Evolutionary conservation across 257 asterid genomes (phyloP).

Genomic region (Lycium barbarum): DNA sequence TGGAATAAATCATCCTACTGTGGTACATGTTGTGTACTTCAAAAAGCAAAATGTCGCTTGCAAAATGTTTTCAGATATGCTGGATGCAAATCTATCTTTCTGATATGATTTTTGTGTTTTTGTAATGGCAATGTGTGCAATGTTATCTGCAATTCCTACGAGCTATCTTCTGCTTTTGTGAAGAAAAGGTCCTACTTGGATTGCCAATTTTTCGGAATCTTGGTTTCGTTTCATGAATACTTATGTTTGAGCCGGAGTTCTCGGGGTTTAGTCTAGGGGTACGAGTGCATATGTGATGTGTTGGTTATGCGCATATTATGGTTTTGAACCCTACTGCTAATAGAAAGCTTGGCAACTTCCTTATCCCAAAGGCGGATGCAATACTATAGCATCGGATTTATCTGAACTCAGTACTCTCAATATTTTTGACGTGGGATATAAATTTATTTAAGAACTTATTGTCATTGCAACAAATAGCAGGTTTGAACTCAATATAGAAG

Average conservation of each 20-base stretch:
- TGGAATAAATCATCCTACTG: slow-evolving; percentile 60
- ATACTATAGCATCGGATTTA: too few relatives aligned
- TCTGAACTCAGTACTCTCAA: too few relatives aligned
- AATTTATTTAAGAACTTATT: too few relatives aligned
- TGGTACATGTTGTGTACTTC: slow-evolving; percentile 28
- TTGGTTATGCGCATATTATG: not conserved
- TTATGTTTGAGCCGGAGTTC: not conserved
- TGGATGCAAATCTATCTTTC: slow-evolving; percentile 17
- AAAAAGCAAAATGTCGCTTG: slow-evolving; percentile 21
- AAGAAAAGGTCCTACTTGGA: not conserved
- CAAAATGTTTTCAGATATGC: not conserved
- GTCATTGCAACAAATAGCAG: too few relatives aligned
- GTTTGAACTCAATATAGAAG: not conserved
- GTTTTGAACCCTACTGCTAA: not conserved
- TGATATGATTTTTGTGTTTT: not conserved
- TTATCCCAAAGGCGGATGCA: too few relatives aligned
- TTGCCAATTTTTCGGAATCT: not conserved
- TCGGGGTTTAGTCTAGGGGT: not conserved
- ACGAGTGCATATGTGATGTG: not conserved
- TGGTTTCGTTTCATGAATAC: slow-evolving; percentile 13
- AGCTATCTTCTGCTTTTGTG: not conserved
- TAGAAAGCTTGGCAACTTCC: too few relatives aligned
- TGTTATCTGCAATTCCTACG: not conserved
- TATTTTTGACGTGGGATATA: too few relatives aligned
- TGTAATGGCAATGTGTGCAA: not conserved